These are phyloP conservation scores for Fraxinus angustifolia DNA, from an alignment of 305 asterid species.

Conservation along the genomic window DNA sequence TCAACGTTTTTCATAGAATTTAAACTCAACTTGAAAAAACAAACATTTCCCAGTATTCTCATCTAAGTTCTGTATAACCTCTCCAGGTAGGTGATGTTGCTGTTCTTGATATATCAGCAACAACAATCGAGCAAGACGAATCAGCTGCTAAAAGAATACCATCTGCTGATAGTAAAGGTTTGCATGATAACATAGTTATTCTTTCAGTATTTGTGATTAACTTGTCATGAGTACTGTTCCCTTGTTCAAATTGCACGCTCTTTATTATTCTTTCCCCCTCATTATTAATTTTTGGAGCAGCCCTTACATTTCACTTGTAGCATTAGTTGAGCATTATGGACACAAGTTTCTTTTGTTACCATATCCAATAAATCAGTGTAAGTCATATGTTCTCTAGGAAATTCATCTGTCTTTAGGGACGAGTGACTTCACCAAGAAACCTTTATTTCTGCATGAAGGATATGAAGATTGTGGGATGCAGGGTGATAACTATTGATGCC, in stretches of 20 bases:
- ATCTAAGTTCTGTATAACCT: conserved; percentile 16
- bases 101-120: conserved; percentile 80
- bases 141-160: conserved; percentile 60
- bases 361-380: background rate
- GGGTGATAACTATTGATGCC: background rate
- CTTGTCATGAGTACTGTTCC: conserved; percentile 2
- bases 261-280: background rate
- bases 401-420: background rate
- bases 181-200: conserved; percentile 14
- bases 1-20: background rate
- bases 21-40: background rate
- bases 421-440: background rate
- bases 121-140: conserved; percentile 69
- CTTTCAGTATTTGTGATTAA: background rate
- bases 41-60: background rate
- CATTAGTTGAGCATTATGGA: background rate
- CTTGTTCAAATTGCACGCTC: background rate
- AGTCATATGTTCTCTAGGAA: background rate
- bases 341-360: background rate
- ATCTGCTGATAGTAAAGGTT: conserved; percentile 96
- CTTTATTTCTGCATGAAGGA: background rate
- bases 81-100: conserved; percentile 88
- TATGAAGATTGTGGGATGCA: background rate
- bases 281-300: background rate
- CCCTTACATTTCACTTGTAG: background rate